phyloP scores from a whole-genome alignment of 2,329 filamentous ascomycete genomes.

The Aureobasidium sp. region DNA sequence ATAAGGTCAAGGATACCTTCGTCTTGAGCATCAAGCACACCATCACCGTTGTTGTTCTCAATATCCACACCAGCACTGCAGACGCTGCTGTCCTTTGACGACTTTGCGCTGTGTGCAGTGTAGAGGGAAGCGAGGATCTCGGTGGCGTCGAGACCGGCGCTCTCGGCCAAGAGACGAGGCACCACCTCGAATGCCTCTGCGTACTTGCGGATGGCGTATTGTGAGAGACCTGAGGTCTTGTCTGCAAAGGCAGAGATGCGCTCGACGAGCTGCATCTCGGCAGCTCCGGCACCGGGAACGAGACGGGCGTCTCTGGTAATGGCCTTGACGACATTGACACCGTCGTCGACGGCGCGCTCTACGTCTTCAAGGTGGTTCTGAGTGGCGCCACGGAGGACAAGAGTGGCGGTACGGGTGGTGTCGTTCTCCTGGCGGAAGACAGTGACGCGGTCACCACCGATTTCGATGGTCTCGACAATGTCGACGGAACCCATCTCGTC shows the following conservation, averaged over 20 bases:
- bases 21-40: constrained; percentile 76
- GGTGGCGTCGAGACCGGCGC: constrained; percentile 92
- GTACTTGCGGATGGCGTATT: constrained; percentile 96
- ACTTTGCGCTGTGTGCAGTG: constrained; percentile 67
- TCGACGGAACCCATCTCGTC: constrained; percentile 97
- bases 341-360: constrained; percentile 93
- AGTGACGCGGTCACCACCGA: constrained; percentile 94
- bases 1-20: constrained; percentile 89
- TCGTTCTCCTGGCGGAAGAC: constrained; percentile 97
- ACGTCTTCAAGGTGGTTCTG: constrained; percentile 98
- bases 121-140: constrained; percentile 89
- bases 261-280: constrained; percentile 89
- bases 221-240: constrained; percentile 83
- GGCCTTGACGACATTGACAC: constrained; percentile 97
- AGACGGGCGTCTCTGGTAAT: constrained; percentile 89
- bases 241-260: constrained; percentile 85
- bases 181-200: constrained; percentile 97
- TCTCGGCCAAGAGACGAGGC: constrained; percentile 87
- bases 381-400: constrained; percentile 89
- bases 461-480: constrained; percentile 93
- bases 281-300: constrained; percentile 88
- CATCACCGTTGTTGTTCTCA: constrained; percentile 74
- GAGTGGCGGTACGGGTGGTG: constrained; percentile 82
- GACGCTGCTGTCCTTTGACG: constrained; percentile 38
- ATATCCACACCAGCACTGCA: constrained; percentile 94